Conservation (phyloP, 768 basidiomycete genomes). For the Boletellus emodensis region DNA sequence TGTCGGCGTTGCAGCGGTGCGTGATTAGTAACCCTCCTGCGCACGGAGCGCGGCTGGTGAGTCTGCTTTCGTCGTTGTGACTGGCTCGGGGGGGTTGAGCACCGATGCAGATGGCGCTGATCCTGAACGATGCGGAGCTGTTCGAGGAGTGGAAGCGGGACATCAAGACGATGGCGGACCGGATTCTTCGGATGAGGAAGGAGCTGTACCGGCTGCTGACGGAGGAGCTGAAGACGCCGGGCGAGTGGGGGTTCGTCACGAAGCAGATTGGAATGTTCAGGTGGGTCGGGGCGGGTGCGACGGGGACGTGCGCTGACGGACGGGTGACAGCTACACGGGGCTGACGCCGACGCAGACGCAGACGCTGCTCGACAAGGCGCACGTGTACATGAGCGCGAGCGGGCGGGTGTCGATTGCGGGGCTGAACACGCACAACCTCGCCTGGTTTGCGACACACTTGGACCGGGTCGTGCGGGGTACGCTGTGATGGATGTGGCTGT, state of each 20-base stretch:
- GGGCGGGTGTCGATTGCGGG: slow-evolving; percentile 96
- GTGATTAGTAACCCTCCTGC: slow-evolving; percentile 95
- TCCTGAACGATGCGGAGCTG: slow-evolving; percentile 69
- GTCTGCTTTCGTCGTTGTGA: slow-evolving; percentile 23
- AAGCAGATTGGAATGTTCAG: slow-evolving; percentile 99
- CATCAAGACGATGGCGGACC: slow-evolving; percentile 73
- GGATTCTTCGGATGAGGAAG: slow-evolving; percentile 86
- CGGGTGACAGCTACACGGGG: slow-evolving; percentile 69
- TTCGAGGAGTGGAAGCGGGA: slow-evolving; percentile 89
- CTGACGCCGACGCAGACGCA: slow-evolving; percentile 63
- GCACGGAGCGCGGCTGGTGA: slow-evolving; percentile 83
- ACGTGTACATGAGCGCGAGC: slow-evolving; percentile 83
- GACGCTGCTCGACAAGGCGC: slow-evolving; percentile 63
- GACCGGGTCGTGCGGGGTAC: slow-evolving; percentile 61
- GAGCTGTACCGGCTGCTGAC: slow-evolving; percentile 66
- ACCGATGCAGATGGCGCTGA: slow-evolving; percentile 59
- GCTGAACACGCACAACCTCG: slow-evolving; percentile 74
- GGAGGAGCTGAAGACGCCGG: slow-evolving; percentile 80
- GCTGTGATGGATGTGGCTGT: slow-evolving; percentile 30
- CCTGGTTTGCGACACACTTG: slow-evolving; percentile 66
- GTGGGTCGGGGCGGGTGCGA: slow-evolving; percentile 31
- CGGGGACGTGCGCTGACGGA: slow-evolving; percentile 9
- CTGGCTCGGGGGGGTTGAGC: not conserved
- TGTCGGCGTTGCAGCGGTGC: slow-evolving; percentile 87
- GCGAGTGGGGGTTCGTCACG: slow-evolving; percentile 94